Percentiles rank a stretch among this genome's conserved stretches.
These are phyloP conservation scores for Trametes gibbosa DNA, from an alignment of 768 basidiomycete genomes.

Conservation along the genomic window DNA sequence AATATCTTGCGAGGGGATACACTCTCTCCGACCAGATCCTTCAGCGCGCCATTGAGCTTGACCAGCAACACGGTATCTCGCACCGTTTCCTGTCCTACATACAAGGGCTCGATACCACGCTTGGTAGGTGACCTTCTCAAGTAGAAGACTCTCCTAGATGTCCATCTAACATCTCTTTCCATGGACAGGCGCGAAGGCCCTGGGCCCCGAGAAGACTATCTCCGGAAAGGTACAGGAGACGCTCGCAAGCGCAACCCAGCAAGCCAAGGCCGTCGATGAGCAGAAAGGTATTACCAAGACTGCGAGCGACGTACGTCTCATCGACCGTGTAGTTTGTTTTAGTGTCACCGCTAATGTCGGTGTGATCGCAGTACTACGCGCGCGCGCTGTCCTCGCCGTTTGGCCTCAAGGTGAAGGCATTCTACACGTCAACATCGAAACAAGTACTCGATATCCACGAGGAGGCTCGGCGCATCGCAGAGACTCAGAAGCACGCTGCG, in stretches of 20 bases:
- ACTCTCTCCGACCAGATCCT: constrained; percentile 72
- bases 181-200: constrained; percentile 41
- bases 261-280: constrained; percentile 76
- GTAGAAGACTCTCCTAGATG: background rate
- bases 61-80: constrained; percentile 85
- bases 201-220: constrained; percentile 82
- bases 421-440: constrained; percentile 89
- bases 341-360: background rate
- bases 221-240: constrained; percentile 69
- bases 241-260: constrained; percentile 59
- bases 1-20: constrained; percentile 92
- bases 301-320: constrained; percentile 58
- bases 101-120: constrained; percentile 60
- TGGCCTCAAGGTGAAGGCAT: constrained; percentile 71
- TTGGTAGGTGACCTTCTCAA: constrained; percentile 41
- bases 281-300: constrained; percentile 72
- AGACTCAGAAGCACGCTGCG: constrained; percentile 45
- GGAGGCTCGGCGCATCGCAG: constrained; percentile 82
- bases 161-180: background rate
- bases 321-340: background rate
- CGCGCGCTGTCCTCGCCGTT: constrained; percentile 72
- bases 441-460: constrained; percentile 91
- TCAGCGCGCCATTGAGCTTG: constrained; percentile 77
- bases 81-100: constrained; percentile 80
- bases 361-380: constrained; percentile 61